A percentile compares a stretch with the other conserved stretches of the same genome.
Conservation (phyloP, 257 asterid genomes). For the Solanum clarkiae region DNA sequence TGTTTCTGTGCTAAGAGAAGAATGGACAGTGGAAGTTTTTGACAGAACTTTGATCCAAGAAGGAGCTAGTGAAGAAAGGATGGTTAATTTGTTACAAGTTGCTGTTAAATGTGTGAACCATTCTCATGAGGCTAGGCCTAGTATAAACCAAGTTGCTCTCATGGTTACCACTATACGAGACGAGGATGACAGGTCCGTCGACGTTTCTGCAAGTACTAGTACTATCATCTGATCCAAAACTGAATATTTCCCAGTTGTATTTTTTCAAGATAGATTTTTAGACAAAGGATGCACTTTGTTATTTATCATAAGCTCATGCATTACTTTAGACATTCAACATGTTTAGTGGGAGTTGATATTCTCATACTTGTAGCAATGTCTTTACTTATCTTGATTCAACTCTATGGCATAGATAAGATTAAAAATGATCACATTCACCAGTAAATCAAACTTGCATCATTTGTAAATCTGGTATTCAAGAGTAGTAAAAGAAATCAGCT, state of each 20-base stretch:
- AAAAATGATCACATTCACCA: not conserved
- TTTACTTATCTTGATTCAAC: not conserved
- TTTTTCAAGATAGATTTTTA: not conserved
- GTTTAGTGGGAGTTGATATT: not conserved
- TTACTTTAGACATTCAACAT: not conserved
- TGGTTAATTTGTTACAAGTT: slow-evolving; percentile 50
- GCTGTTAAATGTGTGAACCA: slow-evolving; percentile 46
- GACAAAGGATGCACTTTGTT: not conserved
- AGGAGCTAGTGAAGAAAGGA: slow-evolving; percentile 60
- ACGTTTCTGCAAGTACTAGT: slow-evolving; percentile 24
- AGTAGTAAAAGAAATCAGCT: not conserved
- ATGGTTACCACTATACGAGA: slow-evolving; percentile 34
- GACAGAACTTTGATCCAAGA: slow-evolving; percentile 44
- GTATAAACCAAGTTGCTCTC: slow-evolving; percentile 36
- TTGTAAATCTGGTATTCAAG: not conserved
- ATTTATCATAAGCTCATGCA: not conserved
- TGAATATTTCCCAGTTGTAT: not conserved
- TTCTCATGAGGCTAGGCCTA: slow-evolving; percentile 33
- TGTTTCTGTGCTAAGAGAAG: slow-evolving; percentile 52
- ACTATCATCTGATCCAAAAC: not conserved
- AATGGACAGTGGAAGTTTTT: slow-evolving; percentile 78
- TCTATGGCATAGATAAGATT: not conserved
- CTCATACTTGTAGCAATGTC: not conserved
- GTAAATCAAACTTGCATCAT: not conserved
- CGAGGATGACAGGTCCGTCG: slow-evolving; percentile 58